Evolutionary conservation across 495 filamentous ascomycete species (phyloP).

Genomic region (Zalerion maritima): DNA sequence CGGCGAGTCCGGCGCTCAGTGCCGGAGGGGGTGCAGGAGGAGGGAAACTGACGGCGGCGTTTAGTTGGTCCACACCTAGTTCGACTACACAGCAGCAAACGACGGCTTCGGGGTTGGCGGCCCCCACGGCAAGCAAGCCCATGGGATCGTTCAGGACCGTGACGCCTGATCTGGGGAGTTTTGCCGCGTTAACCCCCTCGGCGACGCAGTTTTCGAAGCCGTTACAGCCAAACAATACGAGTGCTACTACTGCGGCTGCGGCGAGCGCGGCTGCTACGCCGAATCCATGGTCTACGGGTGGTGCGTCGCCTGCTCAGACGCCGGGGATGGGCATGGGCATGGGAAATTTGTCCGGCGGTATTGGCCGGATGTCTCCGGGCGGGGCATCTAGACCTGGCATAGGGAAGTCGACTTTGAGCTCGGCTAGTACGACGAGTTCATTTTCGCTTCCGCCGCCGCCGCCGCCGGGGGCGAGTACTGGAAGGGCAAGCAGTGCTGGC

Average conservation of each 20-base stretch:
- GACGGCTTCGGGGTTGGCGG: slow-evolving; percentile 14
- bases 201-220: slow-evolving; percentile 40
- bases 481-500: neutral
- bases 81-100: slow-evolving; percentile 14
- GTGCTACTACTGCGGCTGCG: slow-evolving; percentile 5
- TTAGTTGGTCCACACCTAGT: slow-evolving; percentile 46
- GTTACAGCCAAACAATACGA: slow-evolving; percentile 21
- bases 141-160: slow-evolving; percentile 31
- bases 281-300: slow-evolving; percentile 14
- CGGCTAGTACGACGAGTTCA: slow-evolving; percentile 16
- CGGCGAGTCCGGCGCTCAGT: slow-evolving; percentile 19
- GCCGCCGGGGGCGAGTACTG: slow-evolving; percentile 9
- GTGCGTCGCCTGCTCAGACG: no score
- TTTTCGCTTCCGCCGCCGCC: slow-evolving; percentile 38
- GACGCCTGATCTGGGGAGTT: slow-evolving; percentile 37
- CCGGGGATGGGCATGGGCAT: no score
- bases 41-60: slow-evolving; percentile 35
- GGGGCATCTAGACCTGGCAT: slow-evolving; percentile 2
- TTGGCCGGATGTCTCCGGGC: no score
- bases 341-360: no score
- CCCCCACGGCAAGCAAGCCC: slow-evolving; percentile 25
- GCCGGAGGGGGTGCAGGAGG: no score
- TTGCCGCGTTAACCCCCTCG: slow-evolving; percentile 33
- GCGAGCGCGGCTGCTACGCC: slow-evolving; percentile 6
- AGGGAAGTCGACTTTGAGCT: slow-evolving; percentile 5